Conservation (phyloP, 768 basidiomycete genomes). For the Rhodotorula paludigena region DNA sequence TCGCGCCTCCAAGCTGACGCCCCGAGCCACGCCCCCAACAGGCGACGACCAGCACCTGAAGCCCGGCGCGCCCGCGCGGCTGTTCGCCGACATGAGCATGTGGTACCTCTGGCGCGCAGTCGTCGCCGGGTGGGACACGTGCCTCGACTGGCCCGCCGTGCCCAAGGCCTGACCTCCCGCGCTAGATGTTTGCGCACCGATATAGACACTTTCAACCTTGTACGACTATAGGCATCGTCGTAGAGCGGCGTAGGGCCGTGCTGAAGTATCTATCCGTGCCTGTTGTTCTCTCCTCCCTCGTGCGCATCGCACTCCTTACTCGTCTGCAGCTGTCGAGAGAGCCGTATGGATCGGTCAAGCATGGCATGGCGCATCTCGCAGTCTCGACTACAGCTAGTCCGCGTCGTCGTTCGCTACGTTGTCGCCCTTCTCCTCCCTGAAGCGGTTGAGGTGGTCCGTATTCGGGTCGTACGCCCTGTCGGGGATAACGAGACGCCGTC, state of each 20-base stretch:
- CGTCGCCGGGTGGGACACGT: not conserved
- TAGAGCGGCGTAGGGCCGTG: too few species aligned
- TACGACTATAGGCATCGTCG: too few species aligned
- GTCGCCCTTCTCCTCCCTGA: conserved; percentile 32
- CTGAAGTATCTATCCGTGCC: too few species aligned
- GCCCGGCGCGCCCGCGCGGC: not conserved
- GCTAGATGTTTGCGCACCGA: not conserved
- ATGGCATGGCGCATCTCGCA: not conserved
- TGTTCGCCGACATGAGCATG: not conserved
- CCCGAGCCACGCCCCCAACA: not conserved
- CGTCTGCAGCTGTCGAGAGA: too few species aligned
- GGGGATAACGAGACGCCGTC: too few species aligned
- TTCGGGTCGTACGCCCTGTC: conserved; percentile 30
- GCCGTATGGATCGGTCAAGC: too few species aligned
- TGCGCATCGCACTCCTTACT: too few species aligned
- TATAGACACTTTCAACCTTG: too few species aligned
- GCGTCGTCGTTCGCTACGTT: conserved; percentile 25
- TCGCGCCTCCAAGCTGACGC: too few species aligned
- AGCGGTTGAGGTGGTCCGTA: conserved; percentile 19
- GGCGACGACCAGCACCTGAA: conserved; percentile 10
- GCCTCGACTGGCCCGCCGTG: not conserved
- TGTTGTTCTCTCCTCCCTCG: too few species aligned
- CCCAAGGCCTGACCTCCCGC: too few species aligned
- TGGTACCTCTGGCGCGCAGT: not conserved
- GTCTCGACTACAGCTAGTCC: not conserved